These are phyloP conservation scores for Aspergillus sojae DNA, from an alignment of 2,329 filamentous ascomycete genomes.

Conservation along the genomic window DNA sequence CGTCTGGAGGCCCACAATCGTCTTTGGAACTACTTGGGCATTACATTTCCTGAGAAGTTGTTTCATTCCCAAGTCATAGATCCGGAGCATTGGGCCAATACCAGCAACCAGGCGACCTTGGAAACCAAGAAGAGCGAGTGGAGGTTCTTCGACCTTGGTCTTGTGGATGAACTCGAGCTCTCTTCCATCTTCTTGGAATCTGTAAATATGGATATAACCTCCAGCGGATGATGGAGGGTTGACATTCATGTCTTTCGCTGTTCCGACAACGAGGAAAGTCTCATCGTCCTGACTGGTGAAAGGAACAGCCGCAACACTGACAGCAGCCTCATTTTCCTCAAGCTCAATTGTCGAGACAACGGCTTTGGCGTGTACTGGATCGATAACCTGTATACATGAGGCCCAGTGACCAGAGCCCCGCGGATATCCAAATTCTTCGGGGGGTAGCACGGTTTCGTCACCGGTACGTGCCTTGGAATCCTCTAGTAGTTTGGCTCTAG, in stretches of 20 bases:
- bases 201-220: conserved; percentile 90
- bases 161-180: conserved; percentile 95
- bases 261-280: conserved; percentile 89
- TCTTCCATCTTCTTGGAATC: conserved; percentile 82
- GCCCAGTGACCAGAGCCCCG: conserved; percentile 86
- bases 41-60: conserved; percentile 92
- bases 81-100: conserved; percentile 75
- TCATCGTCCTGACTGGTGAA: conserved; percentile 90
- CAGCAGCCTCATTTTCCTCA: conserved; percentile 86
- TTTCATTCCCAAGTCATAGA: conserved; percentile 92
- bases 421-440: conserved; percentile 87
- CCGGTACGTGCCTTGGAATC: conserved; percentile 73
- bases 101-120: conserved; percentile 88
- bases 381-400: conserved; percentile 90
- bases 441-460: conserved; percentile 69
- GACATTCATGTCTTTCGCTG: conserved; percentile 84
- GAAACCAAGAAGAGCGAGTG: conserved; percentile 87
- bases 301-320: conserved; percentile 79
- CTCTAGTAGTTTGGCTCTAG: conserved; percentile 71
- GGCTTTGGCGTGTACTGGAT: conserved; percentile 73
- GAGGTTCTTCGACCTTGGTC: conserved; percentile 86
- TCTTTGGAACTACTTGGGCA: conserved; percentile 73
- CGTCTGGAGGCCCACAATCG: conserved; percentile 87
- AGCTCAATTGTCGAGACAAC: conserved; percentile 80
- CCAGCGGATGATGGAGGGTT: conserved; percentile 74